Conservation (phyloP, 139 green algal genomes). For the Picochlorum sp. region DNA sequence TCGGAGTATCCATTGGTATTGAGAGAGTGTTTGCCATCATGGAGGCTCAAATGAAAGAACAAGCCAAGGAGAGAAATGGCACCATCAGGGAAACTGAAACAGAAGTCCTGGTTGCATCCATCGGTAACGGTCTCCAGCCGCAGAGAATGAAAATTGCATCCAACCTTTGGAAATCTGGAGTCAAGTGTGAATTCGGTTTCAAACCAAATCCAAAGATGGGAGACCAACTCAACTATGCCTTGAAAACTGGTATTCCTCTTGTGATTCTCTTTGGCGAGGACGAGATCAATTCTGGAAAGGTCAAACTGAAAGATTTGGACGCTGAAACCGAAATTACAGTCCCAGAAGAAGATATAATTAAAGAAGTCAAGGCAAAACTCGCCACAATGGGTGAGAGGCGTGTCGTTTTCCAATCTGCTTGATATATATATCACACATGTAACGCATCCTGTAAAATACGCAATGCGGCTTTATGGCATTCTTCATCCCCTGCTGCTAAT, state of each 20-base stretch:
- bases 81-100: conserved; percentile 72
- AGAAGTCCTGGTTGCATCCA: conserved; percentile 50
- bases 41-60: conserved; percentile 55
- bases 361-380: conserved; percentile 9
- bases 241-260: conserved; percentile 77
- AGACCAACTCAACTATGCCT: conserved; percentile 70
- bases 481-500: conserved; percentile 61
- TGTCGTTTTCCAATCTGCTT: conserved; percentile 11
- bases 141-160: conserved; percentile 71
- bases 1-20: conserved; percentile 90
- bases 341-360: conserved; percentile 15
- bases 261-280: conserved; percentile 52
- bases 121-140: conserved; percentile 51
- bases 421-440: background rate
- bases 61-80: conserved; percentile 21
- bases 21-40: conserved; percentile 93
- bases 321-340: conserved; percentile 41
- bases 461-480: conserved; percentile 49
- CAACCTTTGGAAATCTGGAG: conserved; percentile 71
- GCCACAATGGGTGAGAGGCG: conserved; percentile 13
- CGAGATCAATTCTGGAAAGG: conserved; percentile 28
- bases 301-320: conserved; percentile 57
- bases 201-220: conserved; percentile 88
- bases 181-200: conserved; percentile 87
- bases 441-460: conserved; percentile 36